Percentiles rank a stretch among this genome's conserved stretches.
Conservation (phyloP, 2,329 filamentous ascomycete genomes). For the Leptographium radiaticola region DNA sequence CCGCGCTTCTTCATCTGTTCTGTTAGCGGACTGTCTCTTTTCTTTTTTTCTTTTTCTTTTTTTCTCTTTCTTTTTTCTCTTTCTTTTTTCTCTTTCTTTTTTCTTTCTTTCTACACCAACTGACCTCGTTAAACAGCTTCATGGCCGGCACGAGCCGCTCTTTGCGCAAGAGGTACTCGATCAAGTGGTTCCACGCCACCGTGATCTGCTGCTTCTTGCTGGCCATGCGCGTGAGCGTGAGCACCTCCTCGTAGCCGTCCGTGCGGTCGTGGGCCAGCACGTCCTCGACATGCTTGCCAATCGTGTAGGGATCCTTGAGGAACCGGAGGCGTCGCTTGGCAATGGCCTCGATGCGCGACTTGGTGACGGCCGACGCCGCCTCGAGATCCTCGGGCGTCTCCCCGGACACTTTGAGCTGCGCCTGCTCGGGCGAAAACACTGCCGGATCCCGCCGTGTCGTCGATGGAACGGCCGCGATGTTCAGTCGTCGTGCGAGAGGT, state of each 20-base stretch:
- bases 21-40: no score
- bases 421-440: neutral
- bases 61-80: no score
- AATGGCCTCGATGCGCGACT: neutral
- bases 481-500: neutral
- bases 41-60: neutral
- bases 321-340: constrained; percentile 19
- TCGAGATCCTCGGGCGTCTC: neutral
- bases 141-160: constrained; percentile 51
- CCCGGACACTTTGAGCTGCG: neutral
- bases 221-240: constrained; percentile 54
- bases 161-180: constrained; percentile 55
- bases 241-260: constrained; percentile 51
- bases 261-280: constrained; percentile 45
- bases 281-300: constrained; percentile 53
- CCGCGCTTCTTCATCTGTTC: constrained; percentile 88
- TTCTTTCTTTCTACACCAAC: no score
- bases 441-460: neutral
- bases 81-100: no score
- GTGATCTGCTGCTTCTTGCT: constrained; percentile 50
- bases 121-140: constrained; percentile 85
- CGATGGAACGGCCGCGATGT: neutral
- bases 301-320: constrained; percentile 56
- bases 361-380: neutral
- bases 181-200: constrained; percentile 81